Conservation (phyloP, 2,329 filamentous ascomycete genomes). For the Parasarocladium wereldwijsianum region DNA sequence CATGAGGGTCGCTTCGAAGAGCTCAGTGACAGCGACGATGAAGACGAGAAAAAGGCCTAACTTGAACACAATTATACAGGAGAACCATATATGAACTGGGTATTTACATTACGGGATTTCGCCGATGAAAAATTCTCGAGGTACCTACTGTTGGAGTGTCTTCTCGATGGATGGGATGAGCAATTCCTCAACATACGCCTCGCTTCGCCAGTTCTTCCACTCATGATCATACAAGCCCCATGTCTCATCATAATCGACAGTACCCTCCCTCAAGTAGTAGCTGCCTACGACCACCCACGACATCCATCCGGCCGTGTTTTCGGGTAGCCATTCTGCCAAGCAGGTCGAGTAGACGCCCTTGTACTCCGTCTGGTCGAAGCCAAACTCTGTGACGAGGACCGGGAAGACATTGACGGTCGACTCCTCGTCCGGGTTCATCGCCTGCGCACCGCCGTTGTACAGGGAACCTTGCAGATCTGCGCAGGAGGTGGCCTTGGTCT, state of each 20-base stretch:
- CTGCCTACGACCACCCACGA: slow-evolving; percentile 44
- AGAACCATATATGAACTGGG: too few relatives aligned
- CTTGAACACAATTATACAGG: too few relatives aligned
- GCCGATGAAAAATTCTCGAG: too few relatives aligned
- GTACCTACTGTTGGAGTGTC: too few relatives aligned
- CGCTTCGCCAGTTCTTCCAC: slow-evolving; percentile 35
- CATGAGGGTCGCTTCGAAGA: slow-evolving; percentile 55
- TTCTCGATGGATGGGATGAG: slow-evolving; percentile 24
- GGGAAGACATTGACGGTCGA: slow-evolving; percentile 20
- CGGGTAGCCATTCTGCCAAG: slow-evolving; percentile 31
- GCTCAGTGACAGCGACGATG: slow-evolving; percentile 2
- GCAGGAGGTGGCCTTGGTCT: slow-evolving; percentile 34
- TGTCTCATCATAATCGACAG: slow-evolving; percentile 38
- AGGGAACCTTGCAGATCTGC: slow-evolving; percentile 26
- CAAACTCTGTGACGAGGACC: slow-evolving; percentile 37
- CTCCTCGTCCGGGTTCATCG: slow-evolving; percentile 23
- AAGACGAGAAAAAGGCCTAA: slow-evolving; percentile 2
- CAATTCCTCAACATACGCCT: slow-evolving; percentile 24
- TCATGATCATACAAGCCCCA: slow-evolving; percentile 42
- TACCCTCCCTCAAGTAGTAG: slow-evolving; percentile 39
- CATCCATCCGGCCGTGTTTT: slow-evolving; percentile 37
- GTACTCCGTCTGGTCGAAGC: slow-evolving; percentile 34
- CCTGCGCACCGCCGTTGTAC: slow-evolving; percentile 36
- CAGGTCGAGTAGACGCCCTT: slow-evolving; percentile 35
- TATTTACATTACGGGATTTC: too few relatives aligned